phyloP scores from a whole-genome alignment of 1,284 basidiomycete species.

The Wallemia mellicola region DNA sequence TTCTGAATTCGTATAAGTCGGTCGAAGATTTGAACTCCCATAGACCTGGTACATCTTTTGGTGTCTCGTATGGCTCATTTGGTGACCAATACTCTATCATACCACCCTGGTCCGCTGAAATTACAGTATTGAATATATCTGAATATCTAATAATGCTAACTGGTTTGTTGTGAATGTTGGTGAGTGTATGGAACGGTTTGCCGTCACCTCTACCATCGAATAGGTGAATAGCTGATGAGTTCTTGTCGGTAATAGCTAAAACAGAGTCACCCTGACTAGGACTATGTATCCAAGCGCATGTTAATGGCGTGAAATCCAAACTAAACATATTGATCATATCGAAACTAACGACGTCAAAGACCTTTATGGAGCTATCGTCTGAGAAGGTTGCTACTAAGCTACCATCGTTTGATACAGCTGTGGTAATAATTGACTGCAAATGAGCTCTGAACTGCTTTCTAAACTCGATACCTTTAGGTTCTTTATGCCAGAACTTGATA shows the following conservation, averaged over 20 bases:
- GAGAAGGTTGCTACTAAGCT: conserved; percentile 66
- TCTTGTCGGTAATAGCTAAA: conserved; percentile 60
- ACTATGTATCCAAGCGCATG: conserved; percentile 77
- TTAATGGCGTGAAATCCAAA: conserved; percentile 47
- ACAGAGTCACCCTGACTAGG: conserved; percentile 61
- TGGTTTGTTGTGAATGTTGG: conserved; percentile 49
- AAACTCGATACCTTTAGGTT: conserved; percentile 66
- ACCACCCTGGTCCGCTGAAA: conserved; percentile 79
- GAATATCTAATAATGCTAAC: conserved; percentile 91
- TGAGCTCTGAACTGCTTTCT: conserved; percentile 86
- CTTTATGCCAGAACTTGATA: conserved; percentile 97
- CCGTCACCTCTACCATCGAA: conserved; percentile 76
- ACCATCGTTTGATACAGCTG: conserved; percentile 73
- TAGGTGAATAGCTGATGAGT: conserved; percentile 42
- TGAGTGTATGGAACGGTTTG: conserved; percentile 38
- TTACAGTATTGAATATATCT: conserved; percentile 57
- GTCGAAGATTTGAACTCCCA: conserved; percentile 80
- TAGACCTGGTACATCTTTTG: conserved; percentile 41
- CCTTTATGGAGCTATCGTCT: conserved; percentile 57
- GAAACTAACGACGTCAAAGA: conserved; percentile 93
- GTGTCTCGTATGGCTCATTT: conserved; percentile 49
- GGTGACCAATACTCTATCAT: conserved; percentile 96
- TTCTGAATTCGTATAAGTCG: conserved; percentile 94
- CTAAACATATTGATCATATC: conserved; percentile 99
- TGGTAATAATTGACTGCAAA: conserved; percentile 41